Evolutionary conservation across 1,139 yeast genomes (phyloP).

Genomic region (Suhomyces yuchorum): DNA sequence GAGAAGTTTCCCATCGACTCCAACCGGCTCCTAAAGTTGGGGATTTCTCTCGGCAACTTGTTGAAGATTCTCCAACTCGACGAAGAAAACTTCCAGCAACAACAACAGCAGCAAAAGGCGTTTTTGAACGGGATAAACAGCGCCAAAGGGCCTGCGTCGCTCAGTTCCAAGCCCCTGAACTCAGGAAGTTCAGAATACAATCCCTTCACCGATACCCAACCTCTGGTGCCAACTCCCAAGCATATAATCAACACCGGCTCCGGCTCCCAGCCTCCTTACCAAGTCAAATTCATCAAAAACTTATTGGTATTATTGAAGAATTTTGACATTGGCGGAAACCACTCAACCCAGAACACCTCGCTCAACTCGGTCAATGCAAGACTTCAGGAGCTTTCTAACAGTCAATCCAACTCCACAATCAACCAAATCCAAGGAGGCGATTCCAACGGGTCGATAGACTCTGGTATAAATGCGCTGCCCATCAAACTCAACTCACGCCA

Average conservation of each 20-base stretch:
- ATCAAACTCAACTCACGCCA: slow-evolving; percentile 46
- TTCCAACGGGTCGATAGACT: slow-evolving; percentile 8
- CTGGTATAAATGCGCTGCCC: slow-evolving; percentile 32
- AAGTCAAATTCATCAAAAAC: slow-evolving; percentile 40
- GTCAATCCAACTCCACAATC: slow-evolving; percentile 19
- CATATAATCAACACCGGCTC: slow-evolving; percentile 14
- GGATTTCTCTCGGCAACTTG: slow-evolving; percentile 48
- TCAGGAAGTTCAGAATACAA: slow-evolving; percentile 7
- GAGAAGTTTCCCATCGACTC: slow-evolving; percentile 40
- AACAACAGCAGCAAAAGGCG: slow-evolving; percentile 26
- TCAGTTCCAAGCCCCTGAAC: background rate
- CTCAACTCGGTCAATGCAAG: slow-evolving; percentile 10
- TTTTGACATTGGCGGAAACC: slow-evolving; percentile 40
- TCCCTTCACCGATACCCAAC: slow-evolving; percentile 8
- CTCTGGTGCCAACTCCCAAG: slow-evolving; percentile 10
- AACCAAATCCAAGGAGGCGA: slow-evolving; percentile 8
- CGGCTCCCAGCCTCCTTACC: slow-evolving; percentile 29
- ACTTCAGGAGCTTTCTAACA: slow-evolving; percentile 14
- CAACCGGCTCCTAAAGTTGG: slow-evolving; percentile 42
- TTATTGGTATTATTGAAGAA: slow-evolving; percentile 39
- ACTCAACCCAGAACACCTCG: slow-evolving; percentile 2
- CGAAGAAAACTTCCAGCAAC: slow-evolving; percentile 33
- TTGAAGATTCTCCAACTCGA: slow-evolving; percentile 41
- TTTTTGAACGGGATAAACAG: slow-evolving; percentile 18
- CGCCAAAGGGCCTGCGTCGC: slow-evolving; percentile 10